Conservation (phyloP, 257 asterid species). For the Handroanthus guayacan region DNA sequence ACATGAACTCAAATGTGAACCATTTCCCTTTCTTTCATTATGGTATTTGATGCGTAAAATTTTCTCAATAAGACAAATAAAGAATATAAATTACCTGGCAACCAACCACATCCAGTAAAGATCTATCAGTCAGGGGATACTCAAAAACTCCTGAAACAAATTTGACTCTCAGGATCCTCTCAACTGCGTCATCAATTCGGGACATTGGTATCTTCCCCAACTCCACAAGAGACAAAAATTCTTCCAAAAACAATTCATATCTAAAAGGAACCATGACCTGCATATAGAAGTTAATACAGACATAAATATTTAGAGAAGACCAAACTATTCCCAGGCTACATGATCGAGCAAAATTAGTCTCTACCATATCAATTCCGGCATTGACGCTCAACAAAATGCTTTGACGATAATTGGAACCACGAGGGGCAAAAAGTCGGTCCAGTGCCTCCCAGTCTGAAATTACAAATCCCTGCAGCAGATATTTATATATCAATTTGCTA, state of each 20-base stretch:
- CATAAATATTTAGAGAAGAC: slow-evolving; percentile 20
- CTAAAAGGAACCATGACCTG: slow-evolving; percentile 99
- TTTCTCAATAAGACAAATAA: neutral
- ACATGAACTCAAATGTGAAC: slow-evolving; percentile 1
- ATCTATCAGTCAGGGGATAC: slow-evolving; percentile 79
- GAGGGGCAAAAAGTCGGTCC: slow-evolving; percentile 65
- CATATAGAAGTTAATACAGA: slow-evolving; percentile 36
- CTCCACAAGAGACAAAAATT: slow-evolving; percentile 72
- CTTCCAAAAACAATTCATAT: slow-evolving; percentile 81
- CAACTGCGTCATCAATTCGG: slow-evolving; percentile 94
- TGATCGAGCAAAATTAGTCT: slow-evolving; percentile 27
- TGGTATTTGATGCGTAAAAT: slow-evolving; percentile 14
- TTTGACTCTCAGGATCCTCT: slow-evolving; percentile 90
- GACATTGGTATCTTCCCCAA: slow-evolving; percentile 84
- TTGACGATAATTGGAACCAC: slow-evolving; percentile 71
- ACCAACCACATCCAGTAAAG: slow-evolving; percentile 83
- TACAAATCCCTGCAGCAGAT: slow-evolving; percentile 69
- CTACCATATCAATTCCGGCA: slow-evolving; percentile 92
- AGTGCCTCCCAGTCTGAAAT: slow-evolving; percentile 90
- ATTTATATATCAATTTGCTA: slow-evolving; percentile 29
- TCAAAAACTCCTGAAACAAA: slow-evolving; percentile 86
- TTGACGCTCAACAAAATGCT: slow-evolving; percentile 55
- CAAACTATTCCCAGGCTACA: slow-evolving; percentile 19
- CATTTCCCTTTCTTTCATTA: slow-evolving; percentile 17
- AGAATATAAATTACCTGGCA: slow-evolving; percentile 69